A percentile compares a stretch with the other conserved stretches of the same genome.
phyloP scores from a whole-genome alignment of 345 rosid genomes.

The Melaleuca alternifolia region DNA sequence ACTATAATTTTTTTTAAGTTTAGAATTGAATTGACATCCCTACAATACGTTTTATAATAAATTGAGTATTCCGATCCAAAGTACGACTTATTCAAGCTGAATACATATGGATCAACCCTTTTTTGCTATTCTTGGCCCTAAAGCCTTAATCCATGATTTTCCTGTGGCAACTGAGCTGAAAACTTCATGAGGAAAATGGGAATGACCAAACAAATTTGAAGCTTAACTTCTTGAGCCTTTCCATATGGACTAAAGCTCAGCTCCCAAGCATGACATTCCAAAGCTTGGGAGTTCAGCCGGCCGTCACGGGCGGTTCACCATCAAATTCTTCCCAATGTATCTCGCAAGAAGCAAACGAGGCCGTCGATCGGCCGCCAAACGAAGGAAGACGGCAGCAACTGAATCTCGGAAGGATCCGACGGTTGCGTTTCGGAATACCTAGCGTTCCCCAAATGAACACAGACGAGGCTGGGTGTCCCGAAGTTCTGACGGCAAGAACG shows the following conservation, averaged over 20 bases:
- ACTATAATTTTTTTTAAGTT: neutral
- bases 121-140: neutral
- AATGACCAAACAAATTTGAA: neutral
- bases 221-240: neutral
- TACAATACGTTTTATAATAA: neutral
- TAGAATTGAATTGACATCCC: rapidly evolving
- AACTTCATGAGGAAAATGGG: neutral
- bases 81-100: neutral
- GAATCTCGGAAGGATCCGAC: neutral
- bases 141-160: neutral
- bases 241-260: neutral
- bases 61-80: neutral
- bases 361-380: rapidly evolving
- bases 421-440: neutral
- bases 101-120: neutral
- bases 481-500: no score
- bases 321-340: neutral
- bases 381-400: neutral
- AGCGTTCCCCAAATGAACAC: neutral
- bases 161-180: neutral
- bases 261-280: neutral
- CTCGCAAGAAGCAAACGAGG: neutral
- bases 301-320: neutral
- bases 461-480: neutral
- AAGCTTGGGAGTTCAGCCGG: neutral